A percentile compares a stretch with the other conserved stretches of the same genome.
These are phyloP conservation scores for Letharia columbiana DNA, from an alignment of 495 filamentous ascomycete genomes.

Conservation along the genomic window DNA sequence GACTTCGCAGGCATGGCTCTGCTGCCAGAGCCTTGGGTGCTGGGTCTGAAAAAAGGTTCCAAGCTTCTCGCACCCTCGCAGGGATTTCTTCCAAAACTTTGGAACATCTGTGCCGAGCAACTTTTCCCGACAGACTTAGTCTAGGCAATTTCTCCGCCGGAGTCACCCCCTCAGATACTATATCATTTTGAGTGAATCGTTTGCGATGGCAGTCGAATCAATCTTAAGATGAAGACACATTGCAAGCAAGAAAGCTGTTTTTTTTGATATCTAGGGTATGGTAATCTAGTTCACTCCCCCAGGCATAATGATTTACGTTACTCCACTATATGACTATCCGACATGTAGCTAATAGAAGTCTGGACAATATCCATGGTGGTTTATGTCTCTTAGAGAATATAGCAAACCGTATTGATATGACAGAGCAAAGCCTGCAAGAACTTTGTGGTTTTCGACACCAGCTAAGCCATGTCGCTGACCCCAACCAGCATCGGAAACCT, in stretches of 20 bases:
- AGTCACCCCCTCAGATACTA: no score
- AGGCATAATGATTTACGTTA: no score
- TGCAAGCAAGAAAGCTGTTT: no score
- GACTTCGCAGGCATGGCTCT: conserved; percentile 4
- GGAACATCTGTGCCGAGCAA: background rate
- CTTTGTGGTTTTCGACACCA: background rate
- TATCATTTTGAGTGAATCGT: no score
- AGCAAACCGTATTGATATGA: background rate
- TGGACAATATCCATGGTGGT: background rate
- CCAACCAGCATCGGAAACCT: background rate
- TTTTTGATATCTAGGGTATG: no score
- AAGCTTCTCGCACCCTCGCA: no score
- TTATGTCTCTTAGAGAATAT: background rate
- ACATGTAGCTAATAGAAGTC: background rate
- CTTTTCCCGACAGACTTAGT: background rate
- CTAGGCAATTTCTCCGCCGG: no score
- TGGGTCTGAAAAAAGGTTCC: background rate
- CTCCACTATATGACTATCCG: background rate
- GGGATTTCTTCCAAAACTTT: no score
- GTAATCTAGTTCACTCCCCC: no score
- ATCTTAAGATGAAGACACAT: no score
- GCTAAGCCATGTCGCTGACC: background rate
- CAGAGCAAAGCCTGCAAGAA: background rate
- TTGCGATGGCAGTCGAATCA: no score
- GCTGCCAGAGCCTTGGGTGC: background rate